phyloP scores from a whole-genome alignment of 148 eudicot genomes.

The Cornus suecica region DNA sequence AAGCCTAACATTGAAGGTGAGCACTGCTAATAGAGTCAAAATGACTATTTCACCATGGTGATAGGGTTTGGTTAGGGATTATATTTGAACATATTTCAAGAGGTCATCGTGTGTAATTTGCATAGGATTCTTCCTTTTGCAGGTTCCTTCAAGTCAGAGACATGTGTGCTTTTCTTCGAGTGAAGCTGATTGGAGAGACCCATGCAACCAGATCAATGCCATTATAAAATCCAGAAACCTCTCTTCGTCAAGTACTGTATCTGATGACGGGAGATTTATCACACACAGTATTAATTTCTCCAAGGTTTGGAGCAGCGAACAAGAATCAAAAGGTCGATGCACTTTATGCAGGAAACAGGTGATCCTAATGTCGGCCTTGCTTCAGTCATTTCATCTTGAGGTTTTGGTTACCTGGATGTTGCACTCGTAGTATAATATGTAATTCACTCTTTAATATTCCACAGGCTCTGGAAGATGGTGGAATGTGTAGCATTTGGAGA shows the following conservation, averaged over 20 bases:
- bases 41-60: background rate
- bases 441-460: conserved; percentile 3
- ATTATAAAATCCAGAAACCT: conserved; percentile 54
- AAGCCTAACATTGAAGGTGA: conserved; percentile 67
- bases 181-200: conserved; percentile 51
- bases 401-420: conserved; percentile 6
- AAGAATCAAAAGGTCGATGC: conserved; percentile 63
- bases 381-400: conserved; percentile 6
- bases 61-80: too few species aligned
- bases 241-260: conserved; percentile 55
- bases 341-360: conserved; percentile 84
- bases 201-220: conserved; percentile 42
- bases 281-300: conserved; percentile 63
- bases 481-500: conserved; percentile 83
- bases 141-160: conserved; percentile 96
- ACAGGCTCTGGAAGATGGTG: conserved; percentile 55
- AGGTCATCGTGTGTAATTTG: background rate
- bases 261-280: conserved; percentile 57
- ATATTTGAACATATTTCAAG: background rate
- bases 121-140: conserved; percentile 13
- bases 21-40: conserved; percentile 7
- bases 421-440: conserved; percentile 1
- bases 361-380: conserved; percentile 2
- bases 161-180: conserved; percentile 59
- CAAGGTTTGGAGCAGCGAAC: conserved; percentile 94